Evolutionary conservation across 2,329 filamentous ascomycete species (phyloP).

Genomic region (Epichloe baconii): DNA sequence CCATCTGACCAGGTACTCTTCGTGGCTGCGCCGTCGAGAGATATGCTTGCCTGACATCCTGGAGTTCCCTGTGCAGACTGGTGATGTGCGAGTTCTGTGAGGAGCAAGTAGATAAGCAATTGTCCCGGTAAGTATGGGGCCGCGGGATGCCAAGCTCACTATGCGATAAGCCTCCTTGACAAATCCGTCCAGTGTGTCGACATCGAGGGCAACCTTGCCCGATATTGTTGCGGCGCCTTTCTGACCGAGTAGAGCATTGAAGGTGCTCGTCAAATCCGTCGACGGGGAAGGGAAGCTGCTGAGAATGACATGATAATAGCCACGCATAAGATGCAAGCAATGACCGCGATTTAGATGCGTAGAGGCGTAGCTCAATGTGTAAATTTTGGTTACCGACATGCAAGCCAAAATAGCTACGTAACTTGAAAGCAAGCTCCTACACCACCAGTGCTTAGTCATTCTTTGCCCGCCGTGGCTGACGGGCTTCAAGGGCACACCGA

Average conservation of each 20-base stretch:
- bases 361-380: background rate
- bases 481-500: too few species aligned
- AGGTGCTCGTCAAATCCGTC: conserved; percentile 50
- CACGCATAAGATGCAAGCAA: too few species aligned
- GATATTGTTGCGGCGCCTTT: conserved; percentile 38
- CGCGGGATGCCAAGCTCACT: conserved; percentile 35
- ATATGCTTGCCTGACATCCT: conserved; percentile 76
- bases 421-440: background rate
- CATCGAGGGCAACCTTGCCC: conserved; percentile 23
- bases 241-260: conserved; percentile 52
- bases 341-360: background rate
- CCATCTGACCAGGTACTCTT: conserved; percentile 34
- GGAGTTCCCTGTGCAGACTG: conserved; percentile 67
- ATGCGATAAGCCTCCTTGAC: conserved; percentile 90
- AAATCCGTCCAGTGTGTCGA: conserved; percentile 62
- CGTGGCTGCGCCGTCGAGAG: conserved; percentile 66
- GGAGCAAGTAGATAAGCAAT: background rate
- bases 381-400: background rate
- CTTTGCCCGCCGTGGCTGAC: too few species aligned
- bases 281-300: conserved; percentile 19
- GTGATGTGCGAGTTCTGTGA: conserved; percentile 70
- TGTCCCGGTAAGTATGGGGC: background rate
- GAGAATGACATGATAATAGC: conserved; percentile 4
- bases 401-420: conserved; percentile 1
- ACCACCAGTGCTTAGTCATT: conserved; percentile 2